Percentiles rank a stretch among this genome's conserved stretches.
Evolutionary conservation across 192 early-diverging fungal species (phyloP).

Genomic region (Lunasporangiospora selenospora): DNA sequence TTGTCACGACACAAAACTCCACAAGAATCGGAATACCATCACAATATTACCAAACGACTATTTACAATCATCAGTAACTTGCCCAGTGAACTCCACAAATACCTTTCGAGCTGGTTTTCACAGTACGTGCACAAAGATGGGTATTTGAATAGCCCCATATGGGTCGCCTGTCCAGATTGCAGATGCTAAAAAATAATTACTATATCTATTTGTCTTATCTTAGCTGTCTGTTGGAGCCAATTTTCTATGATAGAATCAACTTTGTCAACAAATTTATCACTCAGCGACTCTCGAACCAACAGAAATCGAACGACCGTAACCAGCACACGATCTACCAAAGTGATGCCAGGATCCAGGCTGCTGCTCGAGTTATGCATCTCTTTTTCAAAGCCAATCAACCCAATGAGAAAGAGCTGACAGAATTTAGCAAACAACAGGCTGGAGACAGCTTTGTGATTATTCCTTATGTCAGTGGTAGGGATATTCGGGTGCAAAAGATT

Average conservation of each 20-base stretch:
- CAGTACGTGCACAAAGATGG: too few relatives aligned
- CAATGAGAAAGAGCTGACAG: conserved; percentile 24
- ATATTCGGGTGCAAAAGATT: conserved; percentile 72
- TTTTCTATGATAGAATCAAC: conserved; percentile 76
- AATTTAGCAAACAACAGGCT: conserved; percentile 15
- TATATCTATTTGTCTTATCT: not conserved
- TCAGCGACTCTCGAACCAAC: conserved; percentile 76
- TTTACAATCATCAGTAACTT: conserved; percentile 86
- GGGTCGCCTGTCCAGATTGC: too few relatives aligned
- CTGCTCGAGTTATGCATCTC: conserved; percentile 89
- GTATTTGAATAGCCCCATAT: too few relatives aligned
- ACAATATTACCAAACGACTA: conserved; percentile 81
- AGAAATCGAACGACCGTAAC: conserved; percentile 45
- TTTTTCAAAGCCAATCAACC: conserved; percentile 55
- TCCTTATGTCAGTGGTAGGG: conserved; percentile 56
- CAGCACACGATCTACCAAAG: conserved; percentile 69
- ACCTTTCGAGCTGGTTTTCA: conserved; percentile 85
- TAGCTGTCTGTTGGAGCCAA: conserved; percentile 57
- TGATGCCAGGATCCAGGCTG: conserved; percentile 86
- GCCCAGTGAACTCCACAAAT: conserved; percentile 85
- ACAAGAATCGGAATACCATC: conserved; percentile 83
- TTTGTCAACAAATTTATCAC: conserved; percentile 89
- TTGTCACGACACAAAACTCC: conserved; percentile 76
- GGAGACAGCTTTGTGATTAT: conserved; percentile 25
- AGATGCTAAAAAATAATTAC: too few relatives aligned